Percentiles rank a stretch among this genome's conserved stretches.
phyloP scores from a whole-genome alignment of 83 land plant genomes.

The Picea abies region DNA sequence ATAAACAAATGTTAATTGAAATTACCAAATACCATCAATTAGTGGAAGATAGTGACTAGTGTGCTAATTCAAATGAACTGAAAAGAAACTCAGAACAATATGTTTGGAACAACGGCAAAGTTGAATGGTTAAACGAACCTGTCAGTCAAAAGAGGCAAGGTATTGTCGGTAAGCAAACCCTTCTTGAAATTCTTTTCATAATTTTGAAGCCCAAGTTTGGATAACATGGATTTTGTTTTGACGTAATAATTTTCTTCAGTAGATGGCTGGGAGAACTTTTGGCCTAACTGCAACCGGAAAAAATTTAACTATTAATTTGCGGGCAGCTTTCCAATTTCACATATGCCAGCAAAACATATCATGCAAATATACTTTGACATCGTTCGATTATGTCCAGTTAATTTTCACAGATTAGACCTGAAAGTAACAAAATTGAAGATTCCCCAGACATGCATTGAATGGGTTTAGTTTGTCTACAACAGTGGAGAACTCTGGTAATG shows the following conservation, averaged over 20 bases:
- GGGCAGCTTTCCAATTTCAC: neutral
- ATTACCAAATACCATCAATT: neutral
- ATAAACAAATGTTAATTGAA: neutral
- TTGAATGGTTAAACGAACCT: conserved; percentile 44
- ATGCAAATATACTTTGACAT: neutral
- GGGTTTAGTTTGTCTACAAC: too few relatives aligned
- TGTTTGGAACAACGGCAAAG: neutral
- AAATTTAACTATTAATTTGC: neutral
- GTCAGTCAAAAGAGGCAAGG: conserved; percentile 82
- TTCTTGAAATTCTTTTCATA: conserved; percentile 94
- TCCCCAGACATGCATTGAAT: too few relatives aligned
- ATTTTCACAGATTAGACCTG: neutral
- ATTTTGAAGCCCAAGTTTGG: conserved; percentile 70
- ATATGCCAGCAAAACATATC: neutral
- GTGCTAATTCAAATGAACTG: neutral
- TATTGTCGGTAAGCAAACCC: conserved; percentile 82
- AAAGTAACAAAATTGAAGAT: neutral
- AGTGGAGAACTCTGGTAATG: too few relatives aligned
- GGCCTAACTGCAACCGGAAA: conserved; percentile 57
- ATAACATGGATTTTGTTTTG: conserved; percentile 65
- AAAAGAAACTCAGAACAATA: neutral
- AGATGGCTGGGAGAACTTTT: conserved; percentile 70
- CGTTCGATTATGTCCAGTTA: too few relatives aligned
- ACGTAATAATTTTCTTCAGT: conserved; percentile 61
- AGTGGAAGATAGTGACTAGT: neutral